A percentile compares a stretch with the other conserved stretches of the same genome.
Conservation (phyloP, 169 alveolate genomes). For the Cyclospora cayetanensis region DNA sequence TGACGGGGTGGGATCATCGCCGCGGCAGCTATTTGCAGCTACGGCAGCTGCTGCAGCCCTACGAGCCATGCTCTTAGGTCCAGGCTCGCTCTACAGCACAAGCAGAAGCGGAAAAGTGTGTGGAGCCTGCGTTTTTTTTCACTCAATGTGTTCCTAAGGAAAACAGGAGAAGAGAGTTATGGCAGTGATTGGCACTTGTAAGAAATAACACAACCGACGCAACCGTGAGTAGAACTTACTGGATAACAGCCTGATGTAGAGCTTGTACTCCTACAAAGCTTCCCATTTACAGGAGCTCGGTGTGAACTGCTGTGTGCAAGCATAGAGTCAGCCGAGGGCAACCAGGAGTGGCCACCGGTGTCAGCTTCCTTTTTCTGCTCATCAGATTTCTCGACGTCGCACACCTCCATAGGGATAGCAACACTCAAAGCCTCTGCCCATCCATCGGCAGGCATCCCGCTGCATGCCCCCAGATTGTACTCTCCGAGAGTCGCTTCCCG, state of each 20-base stretch:
- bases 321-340: too few relatives aligned
- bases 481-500: background rate
- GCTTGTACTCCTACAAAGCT: too few relatives aligned
- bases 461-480: background rate
- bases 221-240: too few relatives aligned
- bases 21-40: background rate
- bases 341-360: background rate
- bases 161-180: too few relatives aligned
- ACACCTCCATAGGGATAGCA: background rate
- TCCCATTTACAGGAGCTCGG: too few relatives aligned
- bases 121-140: too few relatives aligned
- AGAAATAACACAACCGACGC: background rate
- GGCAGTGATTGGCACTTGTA: too few relatives aligned
- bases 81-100: background rate
- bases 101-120: background rate
- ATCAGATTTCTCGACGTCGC: background rate
- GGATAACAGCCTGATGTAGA: too few relatives aligned
- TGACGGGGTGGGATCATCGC: too few relatives aligned
- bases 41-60: background rate
- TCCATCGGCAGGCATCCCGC: background rate
- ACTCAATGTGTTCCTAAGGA: too few relatives aligned
- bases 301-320: too few relatives aligned
- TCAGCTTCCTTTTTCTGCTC: background rate
- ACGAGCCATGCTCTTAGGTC: background rate
- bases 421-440: constrained; percentile 37